Evolutionary conservation across 1,139 yeast genomes (phyloP).

Genomic region (Debaryomyces robertsiae): DNA sequence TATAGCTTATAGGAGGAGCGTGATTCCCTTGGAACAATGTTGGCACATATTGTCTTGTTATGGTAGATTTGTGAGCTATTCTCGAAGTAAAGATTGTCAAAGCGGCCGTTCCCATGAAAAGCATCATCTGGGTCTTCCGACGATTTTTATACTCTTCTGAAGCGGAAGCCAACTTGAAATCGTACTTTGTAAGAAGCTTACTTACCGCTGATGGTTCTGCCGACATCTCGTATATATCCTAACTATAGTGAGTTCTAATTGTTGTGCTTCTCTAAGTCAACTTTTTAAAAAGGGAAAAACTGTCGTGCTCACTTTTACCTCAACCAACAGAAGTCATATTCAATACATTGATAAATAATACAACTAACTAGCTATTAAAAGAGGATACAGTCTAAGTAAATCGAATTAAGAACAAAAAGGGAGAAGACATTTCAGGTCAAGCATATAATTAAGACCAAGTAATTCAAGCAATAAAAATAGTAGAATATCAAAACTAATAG

Average conservation of each 20-base stretch:
- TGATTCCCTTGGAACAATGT: conserved; percentile 83
- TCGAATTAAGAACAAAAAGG: background rate
- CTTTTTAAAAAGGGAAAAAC: background rate
- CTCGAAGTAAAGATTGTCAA: conserved; percentile 73
- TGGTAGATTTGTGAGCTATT: conserved; percentile 72
- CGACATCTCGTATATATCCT: background rate
- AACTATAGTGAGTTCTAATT: too few relatives aligned
- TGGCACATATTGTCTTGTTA: conserved; percentile 76
- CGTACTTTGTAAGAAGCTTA: conserved; percentile 6
- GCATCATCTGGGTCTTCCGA: conserved; percentile 69
- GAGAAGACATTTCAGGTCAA: background rate
- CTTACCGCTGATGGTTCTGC: conserved; percentile 1
- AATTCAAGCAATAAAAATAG: background rate
- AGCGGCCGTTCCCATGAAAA: conserved; percentile 73
- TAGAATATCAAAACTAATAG: too few relatives aligned
- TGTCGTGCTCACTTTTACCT: conserved; percentile 1
- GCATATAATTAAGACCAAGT: background rate
- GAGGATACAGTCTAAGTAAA: conserved; percentile 2
- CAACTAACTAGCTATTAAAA: background rate
- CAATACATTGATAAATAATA: conserved; percentile 9
- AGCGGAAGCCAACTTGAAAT: conserved; percentile 43
- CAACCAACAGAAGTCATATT: conserved; percentile 1
- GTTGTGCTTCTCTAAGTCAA: too few relatives aligned
- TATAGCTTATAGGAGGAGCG: conserved; percentile 73
- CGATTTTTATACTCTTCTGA: conserved; percentile 51